Conservation (phyloP, 176 grass and related monocot genomes). For the Carex kokanica region DNA sequence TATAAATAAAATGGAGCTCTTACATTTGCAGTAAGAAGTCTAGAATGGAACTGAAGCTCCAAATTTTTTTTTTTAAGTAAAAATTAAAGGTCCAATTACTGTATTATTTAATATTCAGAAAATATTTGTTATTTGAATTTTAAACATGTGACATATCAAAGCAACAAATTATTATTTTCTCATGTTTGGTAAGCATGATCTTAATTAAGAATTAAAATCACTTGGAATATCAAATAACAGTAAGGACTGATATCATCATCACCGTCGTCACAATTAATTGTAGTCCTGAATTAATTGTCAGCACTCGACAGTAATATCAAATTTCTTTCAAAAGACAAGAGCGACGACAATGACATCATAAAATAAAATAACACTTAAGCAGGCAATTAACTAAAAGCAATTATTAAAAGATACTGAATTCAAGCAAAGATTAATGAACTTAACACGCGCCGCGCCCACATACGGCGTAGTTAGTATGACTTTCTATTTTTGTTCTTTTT, state of each 20-base stretch:
- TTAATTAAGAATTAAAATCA: not conserved
- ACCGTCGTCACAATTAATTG: not conserved
- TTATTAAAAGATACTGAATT: not conserved
- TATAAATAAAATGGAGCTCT: no score
- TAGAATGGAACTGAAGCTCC: not conserved
- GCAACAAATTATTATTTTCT: not conserved
- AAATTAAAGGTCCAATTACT: no score
- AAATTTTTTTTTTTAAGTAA: no score
- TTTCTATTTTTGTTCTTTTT: not conserved
- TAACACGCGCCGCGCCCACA: not conserved
- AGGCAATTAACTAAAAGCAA: not conserved
- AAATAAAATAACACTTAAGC: not conserved
- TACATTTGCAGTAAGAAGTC: not conserved
- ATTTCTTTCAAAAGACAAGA: not conserved
- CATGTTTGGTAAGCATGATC: not conserved
- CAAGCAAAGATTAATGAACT: not conserved
- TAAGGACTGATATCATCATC: not conserved
- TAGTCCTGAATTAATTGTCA: not conserved
- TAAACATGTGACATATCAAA: no score
- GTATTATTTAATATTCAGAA: no score
- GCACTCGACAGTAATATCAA: not conserved
- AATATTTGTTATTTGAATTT: no score
- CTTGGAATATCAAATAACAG: not conserved
- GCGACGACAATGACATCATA: not conserved
- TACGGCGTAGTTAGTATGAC: conserved; percentile 14